Percentiles rank a stretch among this genome's conserved stretches.
Evolutionary conservation across 2,329 filamentous ascomycete genomes (phyloP).

Genomic region (Xylogone sp.): DNA sequence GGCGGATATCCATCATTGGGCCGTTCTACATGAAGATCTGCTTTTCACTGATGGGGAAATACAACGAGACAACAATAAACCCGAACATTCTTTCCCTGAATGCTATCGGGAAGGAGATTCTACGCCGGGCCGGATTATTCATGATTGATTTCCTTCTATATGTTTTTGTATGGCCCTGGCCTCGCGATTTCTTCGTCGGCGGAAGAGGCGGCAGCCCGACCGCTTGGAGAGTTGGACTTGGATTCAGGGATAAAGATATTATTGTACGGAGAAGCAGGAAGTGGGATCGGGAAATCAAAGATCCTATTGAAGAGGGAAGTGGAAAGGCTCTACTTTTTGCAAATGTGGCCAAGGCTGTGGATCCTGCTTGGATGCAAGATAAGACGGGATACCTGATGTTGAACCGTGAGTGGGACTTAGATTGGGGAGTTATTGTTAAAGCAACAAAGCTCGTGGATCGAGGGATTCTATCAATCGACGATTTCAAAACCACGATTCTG

Average conservation of each 20-base stretch:
- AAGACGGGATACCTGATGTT: slow-evolving; percentile 90
- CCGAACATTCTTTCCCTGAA: slow-evolving; percentile 51
- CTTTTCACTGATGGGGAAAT: slow-evolving; percentile 23
- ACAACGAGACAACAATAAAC: slow-evolving; percentile 63
- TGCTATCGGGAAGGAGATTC: slow-evolving; percentile 47
- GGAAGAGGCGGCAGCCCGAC: slow-evolving; percentile 56
- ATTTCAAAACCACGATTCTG: slow-evolving; percentile 64
- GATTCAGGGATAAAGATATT: slow-evolving; percentile 77
- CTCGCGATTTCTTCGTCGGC: slow-evolving; percentile 66
- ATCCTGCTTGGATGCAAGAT: slow-evolving; percentile 59
- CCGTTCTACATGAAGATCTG: slow-evolving; percentile 61
- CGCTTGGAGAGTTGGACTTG: slow-evolving; percentile 68
- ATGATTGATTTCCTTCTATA: slow-evolving; percentile 69
- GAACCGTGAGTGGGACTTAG: slow-evolving; percentile 81
- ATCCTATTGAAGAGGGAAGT: slow-evolving; percentile 36
- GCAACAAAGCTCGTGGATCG: slow-evolving; percentile 68
- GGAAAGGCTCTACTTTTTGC: slow-evolving; percentile 55
- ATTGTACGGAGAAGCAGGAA: slow-evolving; percentile 73
- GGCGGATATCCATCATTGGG: slow-evolving; percentile 64
- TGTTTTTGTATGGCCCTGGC: slow-evolving; percentile 70
- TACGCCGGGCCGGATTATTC: slow-evolving; percentile 58
- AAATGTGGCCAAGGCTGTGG: slow-evolving; percentile 65
- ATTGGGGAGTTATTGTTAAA: slow-evolving; percentile 76
- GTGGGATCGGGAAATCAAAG: slow-evolving; percentile 58
- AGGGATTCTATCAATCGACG: slow-evolving; percentile 55